Evolutionary conservation across 371 early-diverging fungal genomes (phyloP).

Genomic region (Rhizoclosmatium hyalinum): DNA sequence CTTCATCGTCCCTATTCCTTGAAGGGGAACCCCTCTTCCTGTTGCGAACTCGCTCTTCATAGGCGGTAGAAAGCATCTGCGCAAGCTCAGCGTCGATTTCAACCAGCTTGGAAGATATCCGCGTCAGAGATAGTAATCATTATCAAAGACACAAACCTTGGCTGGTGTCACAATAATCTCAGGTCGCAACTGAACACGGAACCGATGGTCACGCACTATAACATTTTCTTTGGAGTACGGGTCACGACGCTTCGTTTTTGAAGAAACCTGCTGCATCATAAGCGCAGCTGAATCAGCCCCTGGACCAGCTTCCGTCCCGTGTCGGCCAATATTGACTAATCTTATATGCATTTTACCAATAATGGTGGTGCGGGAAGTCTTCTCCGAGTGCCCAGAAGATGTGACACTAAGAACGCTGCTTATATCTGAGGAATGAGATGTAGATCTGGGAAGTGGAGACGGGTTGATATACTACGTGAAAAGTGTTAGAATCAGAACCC

Average conservation of each 20-base stretch:
- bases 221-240: slow-evolving; percentile 20
- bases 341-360: slow-evolving; percentile 41
- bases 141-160: slow-evolving; percentile 18
- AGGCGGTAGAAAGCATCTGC: slow-evolving; percentile 38
- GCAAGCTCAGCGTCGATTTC: slow-evolving; percentile 51
- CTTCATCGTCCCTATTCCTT: slow-evolving; percentile 9
- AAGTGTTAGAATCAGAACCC: neutral
- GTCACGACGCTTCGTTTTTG: slow-evolving; percentile 11
- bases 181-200: neutral
- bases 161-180: slow-evolving; percentile 24
- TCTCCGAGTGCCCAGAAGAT: slow-evolving; percentile 1
- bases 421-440: slow-evolving; percentile 6
- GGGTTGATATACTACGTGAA: slow-evolving; percentile 20
- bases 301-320: neutral
- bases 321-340: slow-evolving; percentile 35
- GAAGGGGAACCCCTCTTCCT: slow-evolving; percentile 9
- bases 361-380: slow-evolving; percentile 10
- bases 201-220: slow-evolving; percentile 42
- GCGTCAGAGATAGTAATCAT: neutral
- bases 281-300: neutral
- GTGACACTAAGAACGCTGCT: slow-evolving; percentile 24
- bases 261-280: neutral
- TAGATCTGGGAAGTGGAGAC: slow-evolving; percentile 10
- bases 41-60: slow-evolving; percentile 37
- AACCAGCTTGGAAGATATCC: slow-evolving; percentile 32